These are phyloP conservation scores for Aureobasidium musti DNA, from an alignment of 2,329 filamentous ascomycete species.

Conservation along the genomic window DNA sequence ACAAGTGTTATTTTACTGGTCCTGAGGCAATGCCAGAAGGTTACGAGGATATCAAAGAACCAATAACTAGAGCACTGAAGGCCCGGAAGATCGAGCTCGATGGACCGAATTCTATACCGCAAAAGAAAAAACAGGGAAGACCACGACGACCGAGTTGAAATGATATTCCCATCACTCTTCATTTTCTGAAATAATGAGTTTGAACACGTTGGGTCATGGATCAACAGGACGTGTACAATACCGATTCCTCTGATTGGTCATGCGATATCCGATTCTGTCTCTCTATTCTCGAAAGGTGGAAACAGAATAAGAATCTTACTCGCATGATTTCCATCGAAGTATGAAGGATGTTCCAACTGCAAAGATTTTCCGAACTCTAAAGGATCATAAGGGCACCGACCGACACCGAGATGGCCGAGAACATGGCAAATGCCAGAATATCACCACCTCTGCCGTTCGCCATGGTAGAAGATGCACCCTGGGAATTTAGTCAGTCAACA, in stretches of 20 bases:
- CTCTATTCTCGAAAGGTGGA: neutral
- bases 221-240: neutral
- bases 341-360: neutral
- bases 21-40: neutral
- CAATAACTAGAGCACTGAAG: neutral
- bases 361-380: neutral
- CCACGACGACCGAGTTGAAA: neutral
- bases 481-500: neutral
- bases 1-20: neutral
- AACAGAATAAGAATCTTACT: neutral
- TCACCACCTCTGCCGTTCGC: conserved; percentile 9
- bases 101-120: neutral
- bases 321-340: neutral
- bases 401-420: conserved; percentile 13
- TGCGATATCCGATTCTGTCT: neutral
- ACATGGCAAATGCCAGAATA: conserved; percentile 12
- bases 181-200: neutral
- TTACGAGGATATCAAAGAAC: neutral
- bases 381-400: conserved; percentile 21
- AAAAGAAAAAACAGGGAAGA: no score
- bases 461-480: conserved; percentile 23
- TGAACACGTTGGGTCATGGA: no score
- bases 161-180: neutral
- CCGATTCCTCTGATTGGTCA: neutral
- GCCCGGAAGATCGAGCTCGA: neutral